Evolutionary conservation across 2,329 filamentous ascomycete genomes (phyloP), one percentile per base, ranked within the genome.

Genomic region (Colletotrichum sp.): DNA sequence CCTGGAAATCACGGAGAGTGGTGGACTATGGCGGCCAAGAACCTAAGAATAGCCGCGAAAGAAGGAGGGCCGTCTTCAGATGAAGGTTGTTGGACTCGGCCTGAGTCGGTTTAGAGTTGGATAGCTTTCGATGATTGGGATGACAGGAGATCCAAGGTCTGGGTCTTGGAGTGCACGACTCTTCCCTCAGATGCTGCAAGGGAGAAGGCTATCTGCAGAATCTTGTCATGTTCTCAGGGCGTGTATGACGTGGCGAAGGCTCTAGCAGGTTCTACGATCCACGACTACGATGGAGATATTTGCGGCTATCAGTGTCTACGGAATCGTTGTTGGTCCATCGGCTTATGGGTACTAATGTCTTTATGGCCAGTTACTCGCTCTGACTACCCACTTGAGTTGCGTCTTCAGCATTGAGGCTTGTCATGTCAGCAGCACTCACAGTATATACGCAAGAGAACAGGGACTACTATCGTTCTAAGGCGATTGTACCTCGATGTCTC

Each of bases 171-270:
- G 44, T 18, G 28, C n/a, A 16, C 49, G 24, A 36, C 16, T 30
- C 49, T 52, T 34, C 30, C 65, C 49, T 59, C 65, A 60, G 52
- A 69, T 39, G 32, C 52, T 68, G 66, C 66, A 60, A 24, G 16
- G 24, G 18, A 13, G 30, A 59, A 68, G 65, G 44, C 49, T 57
- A 68, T 59, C 28, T 32, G 28, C 21, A 5, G 60, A 16, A 18
- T 32, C 26, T 26, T 21, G 10, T 21, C 44, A 52, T 13, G 44
- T 5, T 52, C 44, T 52, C 10, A 13, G 44, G 1, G 18, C 9
- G 18, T 49, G 18, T 21, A 12, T 7, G 39, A 49, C 39, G 44
- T 52, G n/a, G n/a, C 44, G 44, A 13, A 21, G 44, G 10, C 44
- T 49, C n/a, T 4, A 21, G 44, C 44, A 52, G n/a, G 6, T 52